Evolutionary conservation across 129 eudicot genomes (phyloP), one percentile per base, ranked within the genome.

Genomic region (sunflower (Helianthus annuus)): DNA sequence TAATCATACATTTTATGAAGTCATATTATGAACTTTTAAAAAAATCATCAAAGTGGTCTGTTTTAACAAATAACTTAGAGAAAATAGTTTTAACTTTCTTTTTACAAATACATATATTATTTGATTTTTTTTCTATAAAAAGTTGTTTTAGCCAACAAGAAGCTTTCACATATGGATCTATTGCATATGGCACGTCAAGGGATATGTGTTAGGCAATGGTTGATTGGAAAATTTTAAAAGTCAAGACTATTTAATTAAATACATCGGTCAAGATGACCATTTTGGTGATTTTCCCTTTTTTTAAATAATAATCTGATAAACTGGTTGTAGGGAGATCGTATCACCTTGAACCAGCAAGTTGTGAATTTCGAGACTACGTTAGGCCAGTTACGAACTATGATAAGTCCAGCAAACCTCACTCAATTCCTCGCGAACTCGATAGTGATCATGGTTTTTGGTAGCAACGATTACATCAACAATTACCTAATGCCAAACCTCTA

Each of bases 401-500:
- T 88, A 88, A 69, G 83, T 54, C 81, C 78, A 0, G 63, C 6
- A 0, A 75, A 84, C 80, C 76, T 95, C 13, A 84, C 67, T 49
- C 76, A 64, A 10, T 68, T 78, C 64, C 86, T 95, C 2, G 55
- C 91, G 7, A 79, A 75, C 40, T 81, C 99, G 15, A 76, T 90
- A 34, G 89, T 85, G 6, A 56, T 95, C 15, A 70, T 95, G 85
- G 87, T 85, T 7, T 82, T 95, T 10, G 99, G 99, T 2, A 95
- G 97, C 81, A 95, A 95, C 58, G 99, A 95, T 83, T 95, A 95
- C 91, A 85, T 95, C 79, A 95, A 90, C 85, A 95, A 95, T 75
- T 95, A 95, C 69, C 91, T 95, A 15, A 13, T 95, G 82, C 94
- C 99, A 40, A 72, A 80, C 54, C 14, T 85, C 19, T 95, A 90